Evolutionary conservation across 2,329 filamentous ascomycete species (phyloP).

Genomic region (Penicillium fuscoglaucum): DNA sequence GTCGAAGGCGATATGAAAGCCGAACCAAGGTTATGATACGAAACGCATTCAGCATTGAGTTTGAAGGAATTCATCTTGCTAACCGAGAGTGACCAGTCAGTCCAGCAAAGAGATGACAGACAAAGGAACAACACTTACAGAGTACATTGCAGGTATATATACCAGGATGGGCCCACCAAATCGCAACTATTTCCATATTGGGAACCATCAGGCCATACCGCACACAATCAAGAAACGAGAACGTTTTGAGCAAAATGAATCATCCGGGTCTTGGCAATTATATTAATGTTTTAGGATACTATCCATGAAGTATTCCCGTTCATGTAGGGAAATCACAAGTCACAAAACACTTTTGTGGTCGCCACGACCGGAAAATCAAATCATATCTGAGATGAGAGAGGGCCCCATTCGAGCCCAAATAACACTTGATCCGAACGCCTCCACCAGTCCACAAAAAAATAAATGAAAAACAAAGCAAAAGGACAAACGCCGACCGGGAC

Average conservation of each 20-base stretch:
- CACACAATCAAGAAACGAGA: neutral
- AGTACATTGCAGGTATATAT: neutral
- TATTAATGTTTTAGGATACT: conserved; percentile 25
- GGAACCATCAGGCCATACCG: neutral
- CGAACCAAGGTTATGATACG: too few relatives aligned
- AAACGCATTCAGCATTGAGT: neutral
- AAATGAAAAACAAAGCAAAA: neutral
- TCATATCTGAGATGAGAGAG: conserved; percentile 20
- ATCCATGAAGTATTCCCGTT: conserved; percentile 13
- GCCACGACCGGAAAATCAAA: conserved; percentile 21
- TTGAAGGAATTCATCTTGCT: neutral
- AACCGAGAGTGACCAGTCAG: neutral
- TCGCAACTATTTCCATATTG: neutral
- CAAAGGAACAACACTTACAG: neutral
- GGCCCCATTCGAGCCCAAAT: conserved; percentile 5
- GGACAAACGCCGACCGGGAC: conserved; percentile 13
- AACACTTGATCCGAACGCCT: conserved; percentile 10
- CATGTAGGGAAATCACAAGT: conserved; percentile 16
- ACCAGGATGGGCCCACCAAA: neutral
- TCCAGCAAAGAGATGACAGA: neutral
- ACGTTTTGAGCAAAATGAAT: conserved; percentile 8
- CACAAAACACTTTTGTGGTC: conserved; percentile 28
- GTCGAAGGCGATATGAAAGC: neutral
- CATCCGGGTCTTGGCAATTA: conserved; percentile 25
- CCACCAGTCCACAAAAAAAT: neutral